These are phyloP conservation scores for Sphagnurus paluster DNA, from an alignment of 1,284 basidiomycete genomes.

Conservation along the genomic window DNA sequence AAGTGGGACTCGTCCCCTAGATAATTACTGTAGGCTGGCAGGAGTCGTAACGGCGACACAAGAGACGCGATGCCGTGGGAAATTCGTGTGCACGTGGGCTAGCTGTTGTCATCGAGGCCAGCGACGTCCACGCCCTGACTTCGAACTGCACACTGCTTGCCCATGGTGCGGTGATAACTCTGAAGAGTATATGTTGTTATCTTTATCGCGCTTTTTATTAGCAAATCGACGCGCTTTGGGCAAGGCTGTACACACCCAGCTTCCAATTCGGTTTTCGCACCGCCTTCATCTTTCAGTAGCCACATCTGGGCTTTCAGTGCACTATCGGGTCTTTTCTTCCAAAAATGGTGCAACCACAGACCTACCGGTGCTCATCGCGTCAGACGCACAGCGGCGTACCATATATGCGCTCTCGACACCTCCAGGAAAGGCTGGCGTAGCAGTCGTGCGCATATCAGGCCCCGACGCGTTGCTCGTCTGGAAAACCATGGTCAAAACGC, in stretches of 20 bases:
- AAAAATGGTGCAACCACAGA: background rate
- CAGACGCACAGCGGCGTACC: constrained; percentile 66
- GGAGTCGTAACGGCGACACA: no score
- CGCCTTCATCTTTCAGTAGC: background rate
- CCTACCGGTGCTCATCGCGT: constrained; percentile 28
- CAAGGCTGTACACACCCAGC: background rate
- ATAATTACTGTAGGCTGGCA: background rate
- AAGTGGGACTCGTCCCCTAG: background rate
- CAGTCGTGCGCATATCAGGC: constrained; percentile 81
- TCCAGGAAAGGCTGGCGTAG: constrained; percentile 79
- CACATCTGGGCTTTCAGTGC: background rate
- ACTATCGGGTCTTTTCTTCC: constrained; percentile 2
- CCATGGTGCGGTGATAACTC: constrained; percentile 1
- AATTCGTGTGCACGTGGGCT: constrained; percentile 10
- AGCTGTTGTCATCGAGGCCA: no score
- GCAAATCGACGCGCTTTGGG: background rate
- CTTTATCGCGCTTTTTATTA: background rate
- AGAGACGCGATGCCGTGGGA: constrained; percentile 6
- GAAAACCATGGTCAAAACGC: constrained; percentile 48
- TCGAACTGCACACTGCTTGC: background rate
- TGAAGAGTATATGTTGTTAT: constrained; percentile 5
- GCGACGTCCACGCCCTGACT: background rate
- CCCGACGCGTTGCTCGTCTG: constrained; percentile 65
- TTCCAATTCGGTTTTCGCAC: background rate
- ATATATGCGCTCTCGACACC: constrained; percentile 89